phyloP scores from a whole-genome alignment of 2,329 filamentous ascomycete genomes.

The Diplodia seriata region DNA sequence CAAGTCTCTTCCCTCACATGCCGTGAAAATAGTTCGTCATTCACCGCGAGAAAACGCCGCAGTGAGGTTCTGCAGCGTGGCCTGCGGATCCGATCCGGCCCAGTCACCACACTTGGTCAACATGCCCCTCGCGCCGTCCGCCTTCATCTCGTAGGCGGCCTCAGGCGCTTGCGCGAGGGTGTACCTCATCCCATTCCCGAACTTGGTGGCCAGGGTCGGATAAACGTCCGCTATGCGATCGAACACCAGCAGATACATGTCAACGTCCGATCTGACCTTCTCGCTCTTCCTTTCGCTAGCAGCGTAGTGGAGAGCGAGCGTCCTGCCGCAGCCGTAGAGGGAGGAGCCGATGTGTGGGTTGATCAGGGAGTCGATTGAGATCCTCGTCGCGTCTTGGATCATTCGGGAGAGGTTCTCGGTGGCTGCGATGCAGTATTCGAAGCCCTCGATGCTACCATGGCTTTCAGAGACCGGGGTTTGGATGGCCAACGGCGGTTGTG shows the following conservation, averaged over 20 bases:
- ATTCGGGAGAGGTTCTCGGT: conserved; percentile 41
- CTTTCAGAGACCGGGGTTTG: not conserved
- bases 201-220: conserved; percentile 41
- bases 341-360: conserved; percentile 39
- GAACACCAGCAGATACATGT: conserved; percentile 40
- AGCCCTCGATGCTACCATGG: not conserved
- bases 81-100: conserved; percentile 28
- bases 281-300: conserved; percentile 36
- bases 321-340: conserved; percentile 39
- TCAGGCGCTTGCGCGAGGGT: conserved; percentile 32
- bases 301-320: conserved; percentile 42
- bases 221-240: conserved; percentile 42
- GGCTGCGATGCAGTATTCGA: conserved; percentile 36
- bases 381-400: conserved; percentile 41
- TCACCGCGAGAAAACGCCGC: not conserved
- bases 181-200: conserved; percentile 39
- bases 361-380: conserved; percentile 40
- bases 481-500: not conserved
- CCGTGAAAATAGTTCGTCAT: too few species aligned
- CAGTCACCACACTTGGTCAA: conserved; percentile 43
- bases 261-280: conserved; percentile 39
- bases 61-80: not conserved
- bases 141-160: conserved; percentile 34
- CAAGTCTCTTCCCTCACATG: not conserved
- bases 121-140: conserved; percentile 40